A percentile compares a stretch with the other conserved stretches of the same genome.
Conservation (phyloP, 2,329 filamentous ascomycete species). For the Sordariomycetes sp. region DNA sequence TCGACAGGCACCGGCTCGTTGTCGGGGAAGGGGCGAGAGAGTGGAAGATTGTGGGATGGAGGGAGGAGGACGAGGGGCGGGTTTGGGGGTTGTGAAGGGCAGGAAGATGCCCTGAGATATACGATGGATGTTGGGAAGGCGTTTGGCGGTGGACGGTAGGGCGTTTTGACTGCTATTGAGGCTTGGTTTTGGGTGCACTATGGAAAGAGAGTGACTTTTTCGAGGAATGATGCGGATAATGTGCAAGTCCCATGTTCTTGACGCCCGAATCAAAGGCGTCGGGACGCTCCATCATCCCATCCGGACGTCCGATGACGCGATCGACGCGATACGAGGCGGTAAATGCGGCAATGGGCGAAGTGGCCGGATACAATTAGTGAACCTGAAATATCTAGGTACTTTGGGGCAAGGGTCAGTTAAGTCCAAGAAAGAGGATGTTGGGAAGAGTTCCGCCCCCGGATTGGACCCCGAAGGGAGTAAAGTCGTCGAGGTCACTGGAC, state of each 20-base stretch:
- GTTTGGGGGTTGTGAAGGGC: not conserved
- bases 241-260: not conserved
- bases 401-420: not conserved
- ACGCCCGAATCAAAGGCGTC: not conserved
- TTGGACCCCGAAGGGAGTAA: too few relatives aligned
- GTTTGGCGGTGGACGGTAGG: not conserved
- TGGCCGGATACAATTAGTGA: not conserved
- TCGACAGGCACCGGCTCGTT: constrained; percentile 56
- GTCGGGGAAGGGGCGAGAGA: constrained; percentile 49
- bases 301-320: constrained; percentile 1
- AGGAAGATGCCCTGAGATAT: too few relatives aligned
- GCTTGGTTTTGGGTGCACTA: not conserved
- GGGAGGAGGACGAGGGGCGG: constrained; percentile 2
- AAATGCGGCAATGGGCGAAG: not conserved
- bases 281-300: not conserved
- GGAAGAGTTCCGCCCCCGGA: too few relatives aligned
- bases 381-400: not conserved
- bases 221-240: not conserved
- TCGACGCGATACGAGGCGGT: not conserved
- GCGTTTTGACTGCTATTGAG: not conserved
- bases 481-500: too few relatives aligned
- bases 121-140: not conserved
- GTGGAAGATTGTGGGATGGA: constrained; percentile 53
- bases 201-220: not conserved
- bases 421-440: too few relatives aligned